Conservation (phyloP, 2,329 filamentous ascomycete species). For the Ceratocystis diversiconidia region DNA sequence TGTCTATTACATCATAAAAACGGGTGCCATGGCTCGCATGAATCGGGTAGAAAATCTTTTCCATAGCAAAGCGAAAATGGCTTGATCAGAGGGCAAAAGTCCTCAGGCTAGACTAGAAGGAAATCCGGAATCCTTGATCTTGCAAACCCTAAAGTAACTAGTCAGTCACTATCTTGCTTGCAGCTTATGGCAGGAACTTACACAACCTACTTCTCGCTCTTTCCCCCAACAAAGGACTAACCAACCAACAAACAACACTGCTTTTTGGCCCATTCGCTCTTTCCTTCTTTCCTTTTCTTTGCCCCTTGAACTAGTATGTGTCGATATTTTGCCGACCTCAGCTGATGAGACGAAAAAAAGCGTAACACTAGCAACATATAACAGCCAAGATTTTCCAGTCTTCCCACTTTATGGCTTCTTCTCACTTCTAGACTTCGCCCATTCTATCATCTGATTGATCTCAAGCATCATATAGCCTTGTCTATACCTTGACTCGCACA, state of each 20-base stretch:
- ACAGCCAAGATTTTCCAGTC: background rate
- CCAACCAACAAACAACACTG: background rate
- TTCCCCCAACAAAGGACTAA: conserved; percentile 4
- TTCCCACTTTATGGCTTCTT: background rate
- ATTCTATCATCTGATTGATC: background rate
- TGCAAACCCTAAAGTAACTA: background rate
- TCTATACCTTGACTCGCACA: background rate
- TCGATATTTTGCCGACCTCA: conserved; percentile 4
- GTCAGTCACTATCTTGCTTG: background rate
- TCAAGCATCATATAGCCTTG: conserved; percentile 1
- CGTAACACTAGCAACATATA: background rate
- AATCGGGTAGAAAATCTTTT: background rate
- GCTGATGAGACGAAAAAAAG: background rate
- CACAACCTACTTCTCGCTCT: background rate
- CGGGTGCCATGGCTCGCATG: background rate
- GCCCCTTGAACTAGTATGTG: background rate
- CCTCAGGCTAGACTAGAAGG: background rate
- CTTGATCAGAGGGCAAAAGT: background rate
- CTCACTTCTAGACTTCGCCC: background rate
- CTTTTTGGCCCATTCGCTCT: background rate
- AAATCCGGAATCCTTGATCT: background rate
- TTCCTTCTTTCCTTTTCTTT: background rate
- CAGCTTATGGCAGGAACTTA: background rate
- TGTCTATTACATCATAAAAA: background rate
- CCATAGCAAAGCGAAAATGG: background rate